A percentile compares a stretch with the other conserved stretches of the same genome.
Evolutionary conservation across 495 filamentous ascomycete genomes (phyloP).

Genomic region (Lasiosphaeris hirsuta): DNA sequence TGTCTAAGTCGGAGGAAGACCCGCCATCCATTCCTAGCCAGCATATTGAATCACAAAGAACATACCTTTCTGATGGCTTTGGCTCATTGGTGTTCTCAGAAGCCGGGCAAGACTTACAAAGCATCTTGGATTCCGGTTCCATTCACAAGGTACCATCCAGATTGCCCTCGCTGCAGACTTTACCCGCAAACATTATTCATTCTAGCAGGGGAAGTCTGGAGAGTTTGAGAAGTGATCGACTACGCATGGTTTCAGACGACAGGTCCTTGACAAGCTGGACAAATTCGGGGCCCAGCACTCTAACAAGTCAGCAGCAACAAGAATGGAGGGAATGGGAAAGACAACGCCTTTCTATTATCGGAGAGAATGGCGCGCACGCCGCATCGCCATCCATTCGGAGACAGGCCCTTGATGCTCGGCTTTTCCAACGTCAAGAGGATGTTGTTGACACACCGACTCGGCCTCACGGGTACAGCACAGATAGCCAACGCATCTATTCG

Average conservation of each 20-base stretch:
- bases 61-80: slow-evolving; percentile 39
- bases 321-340: slow-evolving; percentile 45
- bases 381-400: slow-evolving; percentile 40
- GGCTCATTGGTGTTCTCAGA: slow-evolving; percentile 9
- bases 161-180: slow-evolving; percentile 37
- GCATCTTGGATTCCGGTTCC: slow-evolving; percentile 25
- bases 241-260: slow-evolving; percentile 47
- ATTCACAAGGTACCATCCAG: slow-evolving; percentile 42
- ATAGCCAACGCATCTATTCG: slow-evolving; percentile 67
- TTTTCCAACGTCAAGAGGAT: slow-evolving; percentile 16
- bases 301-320: slow-evolving; percentile 38
- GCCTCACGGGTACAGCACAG: slow-evolving; percentile 32
- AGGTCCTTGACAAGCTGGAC: slow-evolving; percentile 76
- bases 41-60: slow-evolving; percentile 48
- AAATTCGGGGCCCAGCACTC: slow-evolving; percentile 51
- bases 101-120: background rate
- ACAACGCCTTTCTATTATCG: slow-evolving; percentile 63
- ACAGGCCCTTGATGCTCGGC: slow-evolving; percentile 11
- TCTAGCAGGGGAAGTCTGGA: slow-evolving; percentile 51
- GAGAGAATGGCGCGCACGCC: slow-evolving; percentile 55
- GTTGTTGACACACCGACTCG: background rate
- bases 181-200: slow-evolving; percentile 37
- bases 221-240: slow-evolving; percentile 45
- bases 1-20: slow-evolving; percentile 39
- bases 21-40: slow-evolving; percentile 44